Base-by-base conservation (phyloP, 2,329 filamentous ascomycete species). In the Calonectria leucothoes region DNA sequence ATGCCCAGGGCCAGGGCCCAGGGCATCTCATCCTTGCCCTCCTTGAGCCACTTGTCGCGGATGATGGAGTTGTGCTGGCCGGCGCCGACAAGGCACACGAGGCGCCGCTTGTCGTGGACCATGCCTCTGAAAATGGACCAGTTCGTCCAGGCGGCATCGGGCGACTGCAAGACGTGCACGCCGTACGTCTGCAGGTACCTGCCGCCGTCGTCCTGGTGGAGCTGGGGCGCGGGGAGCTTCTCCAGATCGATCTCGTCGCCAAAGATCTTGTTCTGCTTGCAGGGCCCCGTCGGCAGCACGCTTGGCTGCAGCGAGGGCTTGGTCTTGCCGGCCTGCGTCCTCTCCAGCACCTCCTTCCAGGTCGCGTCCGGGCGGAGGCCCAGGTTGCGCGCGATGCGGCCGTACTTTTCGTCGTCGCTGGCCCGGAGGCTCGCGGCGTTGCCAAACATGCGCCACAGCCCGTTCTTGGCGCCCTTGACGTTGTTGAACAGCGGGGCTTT, bases 401-500 rank as follows among this genome's bases (percentile, higher is more conserved):
- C 67, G 31, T 64, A 70, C 23, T 70, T 70, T 20, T 65, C 57
- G 11, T 65, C 23, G 2, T 70, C 67, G 17, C 12, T 15, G 0
- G 14, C 20, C 2, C 67, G 45, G 2, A 70, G 45, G 57, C 57
- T 70, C 0, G 59, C 67, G 27, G 45, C 33, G 35, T 70, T 64
- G 8, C 67, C 66, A 55, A 70, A 64, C 33, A 70, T 70, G 7
- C 59, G 39, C 67, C 67, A 70, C 0, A 90, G 80, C 11, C 88
- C 88, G 48, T 88, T 76, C 37, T 85, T 76, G 6, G 81, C 80
- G 1, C 88, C 88, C 66, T 85, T 88, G 67, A 90, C 70, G 31
- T 89, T 90, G 79, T 89, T 87, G 83, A 90, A 89, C 0, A 90
- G 83, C 0, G 88, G 88, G 1, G 88, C 88, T 64, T 87, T 87